Percentiles rank a stretch among this genome's conserved stretches.
phyloP scores from a whole-genome alignment of 2,329 filamentous ascomycete species.

The Botryosphaeria agaves region DNA sequence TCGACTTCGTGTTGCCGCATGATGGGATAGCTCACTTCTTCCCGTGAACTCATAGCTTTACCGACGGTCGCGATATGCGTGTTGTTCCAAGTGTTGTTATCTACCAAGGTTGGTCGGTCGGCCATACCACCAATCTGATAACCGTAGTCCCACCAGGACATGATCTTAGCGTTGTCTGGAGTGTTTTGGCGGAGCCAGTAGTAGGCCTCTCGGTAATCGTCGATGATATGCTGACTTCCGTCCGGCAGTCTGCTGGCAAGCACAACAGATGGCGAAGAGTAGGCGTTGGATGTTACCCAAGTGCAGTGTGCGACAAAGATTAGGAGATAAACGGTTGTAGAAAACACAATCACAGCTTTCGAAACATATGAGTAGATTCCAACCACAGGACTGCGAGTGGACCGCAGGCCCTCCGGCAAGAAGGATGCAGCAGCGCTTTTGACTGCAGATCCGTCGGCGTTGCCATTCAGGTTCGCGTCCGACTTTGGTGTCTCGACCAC shows the following conservation, averaged over 20 bases:
- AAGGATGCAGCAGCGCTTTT: slow-evolving; percentile 38
- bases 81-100: slow-evolving; percentile 99
- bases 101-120: slow-evolving; percentile 86
- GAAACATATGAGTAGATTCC: slow-evolving; percentile 72
- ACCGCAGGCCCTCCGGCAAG: slow-evolving; percentile 42
- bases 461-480: slow-evolving; percentile 26
- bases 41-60: slow-evolving; percentile 94
- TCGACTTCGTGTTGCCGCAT: slow-evolving; percentile 98
- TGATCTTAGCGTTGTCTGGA: slow-evolving; percentile 84
- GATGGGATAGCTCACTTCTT: slow-evolving; percentile 97
- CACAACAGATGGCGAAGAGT: slow-evolving; percentile 94
- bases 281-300: slow-evolving; percentile 98
- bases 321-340: slow-evolving; percentile 63
- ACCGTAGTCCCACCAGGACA: slow-evolving; percentile 99
- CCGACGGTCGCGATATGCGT: slow-evolving; percentile 98
- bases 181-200: slow-evolving; percentile 99
- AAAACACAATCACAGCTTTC: slow-evolving; percentile 58
- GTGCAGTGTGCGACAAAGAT: slow-evolving; percentile 96
- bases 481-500: slow-evolving; percentile 43
- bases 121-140: slow-evolving; percentile 99
- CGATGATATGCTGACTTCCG: slow-evolving; percentile 94
- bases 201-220: slow-evolving; percentile 97
- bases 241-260: slow-evolving; percentile 84
- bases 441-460: slow-evolving; percentile 22
- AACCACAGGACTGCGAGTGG: slow-evolving; percentile 54